phyloP scores from a whole-genome alignment of 2,329 filamentous ascomycete species.

The Saccharata proteae region DNA sequence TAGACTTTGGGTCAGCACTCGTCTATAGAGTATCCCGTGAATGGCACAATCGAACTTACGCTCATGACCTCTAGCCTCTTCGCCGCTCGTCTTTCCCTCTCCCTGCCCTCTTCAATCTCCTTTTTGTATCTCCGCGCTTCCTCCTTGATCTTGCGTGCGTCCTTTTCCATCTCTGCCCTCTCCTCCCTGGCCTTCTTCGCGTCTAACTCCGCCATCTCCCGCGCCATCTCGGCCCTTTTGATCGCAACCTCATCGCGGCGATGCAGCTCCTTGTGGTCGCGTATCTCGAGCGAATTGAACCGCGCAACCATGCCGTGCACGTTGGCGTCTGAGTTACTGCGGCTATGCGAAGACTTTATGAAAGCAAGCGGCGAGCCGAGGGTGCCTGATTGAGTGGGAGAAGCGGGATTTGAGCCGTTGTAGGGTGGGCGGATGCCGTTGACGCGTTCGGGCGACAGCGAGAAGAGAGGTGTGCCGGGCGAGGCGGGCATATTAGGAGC shows the following conservation, averaged over 20 bases:
- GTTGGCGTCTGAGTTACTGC: constrained; percentile 25
- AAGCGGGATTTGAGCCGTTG: constrained; percentile 24
- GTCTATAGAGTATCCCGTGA: constrained; percentile 1
- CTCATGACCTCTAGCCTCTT: constrained; percentile 57
- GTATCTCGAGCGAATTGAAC: constrained; percentile 55
- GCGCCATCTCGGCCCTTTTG: constrained; percentile 30
- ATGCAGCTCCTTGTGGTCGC: constrained; percentile 33
- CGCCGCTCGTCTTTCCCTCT: constrained; percentile 52
- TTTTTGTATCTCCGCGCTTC: constrained; percentile 45
- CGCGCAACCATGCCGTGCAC: constrained; percentile 47
- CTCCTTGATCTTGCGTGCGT: constrained; percentile 51
- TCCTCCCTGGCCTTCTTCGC: constrained; percentile 37
- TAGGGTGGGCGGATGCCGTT: constrained; percentile 33
- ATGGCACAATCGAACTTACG: constrained; percentile 37
- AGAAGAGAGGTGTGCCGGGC: constrained; percentile 47
- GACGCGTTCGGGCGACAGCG: constrained; percentile 51
- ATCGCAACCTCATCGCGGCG: constrained; percentile 32
- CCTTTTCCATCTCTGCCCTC: constrained; percentile 59
- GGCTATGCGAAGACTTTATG: constrained; percentile 15
- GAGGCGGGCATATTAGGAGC: constrained; percentile 20
- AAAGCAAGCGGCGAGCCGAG: constrained; percentile 14
- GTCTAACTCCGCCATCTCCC: constrained; percentile 22
- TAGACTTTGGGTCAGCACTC: constrained; percentile 30
- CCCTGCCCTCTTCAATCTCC: constrained; percentile 52
- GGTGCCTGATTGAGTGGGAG: constrained; percentile 18